These are phyloP conservation scores for Pogostemon cablin DNA, from an alignment of 257 asterid genomes.

Conservation along the genomic window DNA sequence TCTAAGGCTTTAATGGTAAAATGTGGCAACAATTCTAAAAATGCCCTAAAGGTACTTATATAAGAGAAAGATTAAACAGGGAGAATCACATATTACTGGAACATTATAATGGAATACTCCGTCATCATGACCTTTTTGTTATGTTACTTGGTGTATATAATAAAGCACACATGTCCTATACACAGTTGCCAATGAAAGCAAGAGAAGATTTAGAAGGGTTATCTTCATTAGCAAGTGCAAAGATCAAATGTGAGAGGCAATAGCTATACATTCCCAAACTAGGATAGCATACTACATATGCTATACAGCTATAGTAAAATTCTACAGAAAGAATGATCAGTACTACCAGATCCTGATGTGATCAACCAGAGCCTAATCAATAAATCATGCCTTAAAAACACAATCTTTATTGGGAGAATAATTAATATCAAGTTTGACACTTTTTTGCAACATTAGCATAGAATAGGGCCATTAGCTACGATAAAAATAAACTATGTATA, in stretches of 20 bases:
- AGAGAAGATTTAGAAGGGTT: neutral
- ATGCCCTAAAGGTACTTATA: neutral
- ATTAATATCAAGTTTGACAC: neutral
- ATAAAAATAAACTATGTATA: neutral
- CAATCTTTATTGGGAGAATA: slow-evolving; percentile 5
- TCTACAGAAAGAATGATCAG: neutral
- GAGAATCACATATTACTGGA: neutral
- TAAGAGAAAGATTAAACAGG: neutral
- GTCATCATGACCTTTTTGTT: neutral
- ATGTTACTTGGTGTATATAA: neutral
- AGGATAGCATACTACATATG: neutral
- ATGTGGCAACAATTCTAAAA: neutral
- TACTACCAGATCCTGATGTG: neutral
- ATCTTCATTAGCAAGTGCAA: neutral
- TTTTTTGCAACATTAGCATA: neutral
- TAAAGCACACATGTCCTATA: neutral
- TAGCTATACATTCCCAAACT: neutral
- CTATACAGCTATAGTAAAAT: neutral
- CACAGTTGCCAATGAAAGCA: neutral
- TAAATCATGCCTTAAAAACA: slow-evolving; percentile 1
- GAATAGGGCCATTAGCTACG: slow-evolving; percentile 3
- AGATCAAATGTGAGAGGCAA: neutral
- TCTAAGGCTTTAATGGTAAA: neutral
- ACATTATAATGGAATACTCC: neutral
- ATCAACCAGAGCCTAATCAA: neutral